Evolutionary conservation across 176 grass and related monocot genomes (phyloP).

Genomic region (Raddia guianensis): DNA sequence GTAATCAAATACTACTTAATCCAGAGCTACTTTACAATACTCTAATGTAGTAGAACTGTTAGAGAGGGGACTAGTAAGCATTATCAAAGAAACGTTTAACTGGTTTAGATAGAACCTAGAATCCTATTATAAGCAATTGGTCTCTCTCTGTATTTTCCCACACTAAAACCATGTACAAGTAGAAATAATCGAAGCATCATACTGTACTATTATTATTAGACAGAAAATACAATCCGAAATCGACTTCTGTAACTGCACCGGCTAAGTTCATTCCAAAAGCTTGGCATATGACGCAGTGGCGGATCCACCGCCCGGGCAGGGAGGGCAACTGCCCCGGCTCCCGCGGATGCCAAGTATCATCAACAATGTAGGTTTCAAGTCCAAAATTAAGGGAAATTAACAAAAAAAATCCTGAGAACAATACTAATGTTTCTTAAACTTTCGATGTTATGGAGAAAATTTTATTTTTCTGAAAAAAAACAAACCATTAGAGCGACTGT

Average conservation of each 20-base stretch:
- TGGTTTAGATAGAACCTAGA: neutral
- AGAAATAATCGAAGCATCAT: conserved; percentile 1
- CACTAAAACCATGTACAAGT: neutral
- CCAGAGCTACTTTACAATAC: conserved; percentile 10
- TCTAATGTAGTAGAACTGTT: neutral
- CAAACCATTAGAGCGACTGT: too few relatives aligned
- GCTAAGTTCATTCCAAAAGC: conserved; percentile 22
- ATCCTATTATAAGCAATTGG: neutral
- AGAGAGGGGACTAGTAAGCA: neutral
- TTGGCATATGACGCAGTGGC: neutral
- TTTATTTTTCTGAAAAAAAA: too few relatives aligned
- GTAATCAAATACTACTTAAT: neutral
- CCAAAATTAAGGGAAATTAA: too few relatives aligned
- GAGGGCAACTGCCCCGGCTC: too few relatives aligned
- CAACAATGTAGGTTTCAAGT: too few relatives aligned
- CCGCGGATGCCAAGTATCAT: too few relatives aligned
- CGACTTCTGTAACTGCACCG: neutral
- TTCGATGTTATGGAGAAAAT: too few relatives aligned
- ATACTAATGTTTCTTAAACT: too few relatives aligned
- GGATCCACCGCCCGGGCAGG: too few relatives aligned
- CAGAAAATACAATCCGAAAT: conserved; percentile 1
- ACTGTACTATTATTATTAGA: neutral
- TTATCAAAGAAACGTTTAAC: neutral
- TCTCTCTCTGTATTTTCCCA: neutral
- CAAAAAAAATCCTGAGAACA: too few relatives aligned